Evolutionary conservation across 176 grass and related monocot species (phyloP), one percentile per base, ranked within the genome.

Genomic region (Luzula sylvatica): DNA sequence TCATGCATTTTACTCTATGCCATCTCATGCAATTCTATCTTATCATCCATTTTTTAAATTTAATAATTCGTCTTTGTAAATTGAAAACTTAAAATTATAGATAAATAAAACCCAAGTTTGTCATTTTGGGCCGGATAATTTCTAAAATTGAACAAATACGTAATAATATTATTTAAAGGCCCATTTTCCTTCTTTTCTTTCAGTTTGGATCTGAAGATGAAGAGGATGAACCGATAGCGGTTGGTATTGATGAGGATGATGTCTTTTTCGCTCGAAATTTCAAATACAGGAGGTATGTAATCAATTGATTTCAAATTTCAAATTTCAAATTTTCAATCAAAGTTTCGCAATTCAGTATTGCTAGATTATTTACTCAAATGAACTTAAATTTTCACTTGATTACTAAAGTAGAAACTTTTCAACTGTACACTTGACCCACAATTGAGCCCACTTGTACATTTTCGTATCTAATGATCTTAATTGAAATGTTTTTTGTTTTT

Each of bases 221-320:
- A 1, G 79, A 72, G 18, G 71, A 73, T 2, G 67, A 58, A 11
- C n/a, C n/a, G n/a, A n/a, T n/a, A n/a, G n/a, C n/a, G n/a, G 75
- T 65, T 1, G 66, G 76, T 41, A 8, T 58, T 0, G 82, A 75
- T 29, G 87, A 87, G 78, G 75, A 94, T 42, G 67, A 70, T 21
- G 15, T 94, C 54, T 69, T 71, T 43, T 94, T 87, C 35, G 87
- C 80, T 8, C 75, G 41, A 52, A 74, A 86, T 42, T 59, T 94
- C 39, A 12, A 32, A 20, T 40, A 8, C 8, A 38, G 28, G 16
- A 20, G 29, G 54, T 57, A 38, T 11, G 28, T 39, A 18, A 55
- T 30, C 18, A 5, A 14, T n/a, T n/a, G 2, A 17, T 55, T 27
- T 5, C 5, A 27, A 8, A 14, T 54, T 15, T 7, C 45, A 42